Evolutionary conservation across 805 yeast genomes (phyloP).

Genomic region (Pichia eremophila): DNA sequence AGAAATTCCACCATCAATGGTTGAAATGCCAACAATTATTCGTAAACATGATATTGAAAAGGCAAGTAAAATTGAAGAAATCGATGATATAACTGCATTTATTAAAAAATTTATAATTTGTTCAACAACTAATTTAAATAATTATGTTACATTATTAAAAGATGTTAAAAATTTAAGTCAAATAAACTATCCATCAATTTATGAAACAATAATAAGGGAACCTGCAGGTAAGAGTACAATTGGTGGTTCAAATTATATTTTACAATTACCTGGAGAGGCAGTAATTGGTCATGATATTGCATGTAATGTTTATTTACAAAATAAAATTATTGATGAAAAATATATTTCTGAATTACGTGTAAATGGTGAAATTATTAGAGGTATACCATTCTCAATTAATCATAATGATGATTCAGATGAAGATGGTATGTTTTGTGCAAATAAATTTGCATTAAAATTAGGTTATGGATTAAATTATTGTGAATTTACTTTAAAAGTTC

Average conservation of each 20-base stretch:
- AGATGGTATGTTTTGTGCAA: slow-evolving; percentile 20
- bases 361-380: slow-evolving; percentile 36
- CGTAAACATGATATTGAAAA: slow-evolving; percentile 17
- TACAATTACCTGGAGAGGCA: slow-evolving; percentile 39
- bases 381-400: slow-evolving; percentile 32
- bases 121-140: slow-evolving; percentile 20
- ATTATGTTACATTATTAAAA: slow-evolving; percentile 1
- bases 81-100: slow-evolving; percentile 25
- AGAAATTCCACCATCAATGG: slow-evolving; percentile 1
- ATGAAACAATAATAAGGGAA: slow-evolving; percentile 23
- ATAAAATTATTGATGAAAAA: slow-evolving; percentile 28
- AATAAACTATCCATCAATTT: neutral
- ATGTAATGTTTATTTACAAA: slow-evolving; percentile 35
- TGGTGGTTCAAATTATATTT: slow-evolving; percentile 31
- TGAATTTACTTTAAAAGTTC: slow-evolving; percentile 27
- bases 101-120: slow-evolving; percentile 31
- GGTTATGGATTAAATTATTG: slow-evolving; percentile 38
- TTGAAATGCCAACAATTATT: slow-evolving; percentile 16
- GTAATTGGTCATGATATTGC: slow-evolving; percentile 33
- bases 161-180: neutral
- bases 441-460: slow-evolving; percentile 27
- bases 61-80: slow-evolving; percentile 13
- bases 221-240: slow-evolving; percentile 25
- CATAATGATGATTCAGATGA: slow-evolving; percentile 20
- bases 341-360: slow-evolving; percentile 31